phyloP scores from a whole-genome alignment of 1,284 basidiomycete species.

The Marasmius tenuissimus region DNA sequence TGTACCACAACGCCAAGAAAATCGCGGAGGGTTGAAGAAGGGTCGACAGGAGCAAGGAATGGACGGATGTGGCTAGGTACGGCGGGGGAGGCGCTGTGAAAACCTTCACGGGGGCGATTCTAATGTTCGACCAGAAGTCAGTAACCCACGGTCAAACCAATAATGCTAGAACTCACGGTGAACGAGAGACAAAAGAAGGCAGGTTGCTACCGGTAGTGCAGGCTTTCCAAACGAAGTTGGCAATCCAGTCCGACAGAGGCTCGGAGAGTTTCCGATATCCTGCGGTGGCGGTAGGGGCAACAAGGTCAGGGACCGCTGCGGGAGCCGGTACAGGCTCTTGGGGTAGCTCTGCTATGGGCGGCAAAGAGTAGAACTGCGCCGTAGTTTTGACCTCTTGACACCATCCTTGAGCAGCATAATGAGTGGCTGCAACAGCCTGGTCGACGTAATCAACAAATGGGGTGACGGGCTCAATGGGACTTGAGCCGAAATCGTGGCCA shows the following conservation, averaged over 20 bases:
- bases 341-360: conserved; percentile 23
- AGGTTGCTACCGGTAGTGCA: conserved; percentile 67
- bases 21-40: conserved; percentile 80
- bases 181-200: conserved; percentile 44
- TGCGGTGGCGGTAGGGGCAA: conserved; percentile 51
- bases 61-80: conserved; percentile 62
- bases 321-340: conserved; percentile 31
- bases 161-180: conserved; percentile 43
- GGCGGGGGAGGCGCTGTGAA: conserved; percentile 49
- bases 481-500: conserved; percentile 55
- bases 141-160: conserved; percentile 13
- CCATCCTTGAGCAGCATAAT: conserved; percentile 11
- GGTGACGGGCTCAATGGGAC: conserved; percentile 70
- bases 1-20: conserved; percentile 81
- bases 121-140: conserved; percentile 16
- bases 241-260: conserved; percentile 75
- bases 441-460: conserved; percentile 76
- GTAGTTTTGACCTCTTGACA: neutral
- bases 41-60: conserved; percentile 75
- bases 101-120: conserved; percentile 33
- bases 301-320: conserved; percentile 40
- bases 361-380: conserved; percentile 21
- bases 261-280: conserved; percentile 71
- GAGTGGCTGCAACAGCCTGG: conserved; percentile 55
- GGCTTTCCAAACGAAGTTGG: conserved; percentile 75